Percentiles rank a stretch among this genome's conserved stretches.
These are phyloP conservation scores for Lasiosphaeria hispida DNA, from an alignment of 495 filamentous ascomycete genomes.

Conservation along the genomic window DNA sequence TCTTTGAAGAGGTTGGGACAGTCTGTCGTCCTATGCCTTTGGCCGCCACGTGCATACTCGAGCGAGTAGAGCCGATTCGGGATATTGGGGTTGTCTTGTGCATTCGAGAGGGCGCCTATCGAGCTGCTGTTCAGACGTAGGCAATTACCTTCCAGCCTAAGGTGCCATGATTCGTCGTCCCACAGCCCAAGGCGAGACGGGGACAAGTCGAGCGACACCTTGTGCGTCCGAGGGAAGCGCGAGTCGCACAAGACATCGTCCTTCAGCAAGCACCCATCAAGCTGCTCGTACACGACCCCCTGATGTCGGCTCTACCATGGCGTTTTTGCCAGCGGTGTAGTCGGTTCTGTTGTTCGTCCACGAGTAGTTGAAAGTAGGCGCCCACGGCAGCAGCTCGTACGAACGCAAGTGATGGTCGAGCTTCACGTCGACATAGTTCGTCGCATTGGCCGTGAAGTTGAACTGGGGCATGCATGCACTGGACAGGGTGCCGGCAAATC, in stretches of 20 bases:
- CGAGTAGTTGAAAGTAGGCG: background rate
- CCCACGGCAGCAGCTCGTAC: background rate
- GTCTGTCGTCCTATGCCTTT: too few species aligned
- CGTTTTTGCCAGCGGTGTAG: background rate
- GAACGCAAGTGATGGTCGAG: background rate
- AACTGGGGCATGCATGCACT: background rate
- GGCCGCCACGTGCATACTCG: background rate
- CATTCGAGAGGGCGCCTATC: background rate
- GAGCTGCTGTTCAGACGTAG: slow-evolving; percentile 1
- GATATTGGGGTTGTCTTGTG: background rate
- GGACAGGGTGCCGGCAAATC: background rate
- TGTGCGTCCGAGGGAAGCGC: background rate
- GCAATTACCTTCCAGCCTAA: background rate
- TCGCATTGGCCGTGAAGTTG: background rate
- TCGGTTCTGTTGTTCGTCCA: background rate
- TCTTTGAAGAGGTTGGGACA: too few species aligned
- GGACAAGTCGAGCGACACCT: background rate
- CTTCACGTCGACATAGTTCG: background rate
- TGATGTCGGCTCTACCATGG: background rate
- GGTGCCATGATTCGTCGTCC: background rate
- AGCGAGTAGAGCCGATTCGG: background rate
- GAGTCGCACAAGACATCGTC: background rate
- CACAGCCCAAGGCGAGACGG: background rate
- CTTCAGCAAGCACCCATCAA: background rate
- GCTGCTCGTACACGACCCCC: slow-evolving; percentile 4